A percentile compares a stretch with the other conserved stretches of the same genome.
These are phyloP conservation scores for Dalbergia cultrata DNA, from an alignment of 306 rosid genomes.

Conservation along the genomic window DNA sequence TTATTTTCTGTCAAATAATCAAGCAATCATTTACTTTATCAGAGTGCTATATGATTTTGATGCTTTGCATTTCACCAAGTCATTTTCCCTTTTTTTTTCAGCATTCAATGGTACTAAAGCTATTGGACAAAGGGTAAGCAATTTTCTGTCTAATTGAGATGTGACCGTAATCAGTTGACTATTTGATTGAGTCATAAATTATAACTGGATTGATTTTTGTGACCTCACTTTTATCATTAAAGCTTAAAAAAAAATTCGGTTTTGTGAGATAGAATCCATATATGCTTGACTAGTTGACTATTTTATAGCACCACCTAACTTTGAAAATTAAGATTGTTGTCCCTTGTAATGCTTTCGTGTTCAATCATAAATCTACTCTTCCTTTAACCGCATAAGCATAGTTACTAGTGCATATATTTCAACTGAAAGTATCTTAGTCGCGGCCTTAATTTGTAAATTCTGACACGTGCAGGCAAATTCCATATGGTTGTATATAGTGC, in stretches of 20 bases:
- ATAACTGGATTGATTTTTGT: constrained; percentile 6
- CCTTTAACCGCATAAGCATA: not conserved
- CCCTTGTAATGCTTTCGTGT: not conserved
- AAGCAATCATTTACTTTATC: constrained; percentile 2
- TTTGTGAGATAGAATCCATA: no score
- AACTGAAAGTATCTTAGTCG: not conserved
- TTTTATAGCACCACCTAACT: not conserved
- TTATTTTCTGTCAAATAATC: not conserved
- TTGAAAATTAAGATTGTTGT: not conserved
- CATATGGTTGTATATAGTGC: constrained; percentile 93
- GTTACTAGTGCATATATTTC: not conserved
- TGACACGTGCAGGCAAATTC: constrained; percentile 80
- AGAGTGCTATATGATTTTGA: constrained; percentile 46
- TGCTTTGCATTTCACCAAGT: constrained; percentile 44
- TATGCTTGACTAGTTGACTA: not conserved
- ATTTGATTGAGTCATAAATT: not conserved
- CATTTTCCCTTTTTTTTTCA: constrained; percentile 49
- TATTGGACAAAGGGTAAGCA: constrained; percentile 76
- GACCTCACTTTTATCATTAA: no score
- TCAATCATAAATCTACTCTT: constrained; percentile 3
- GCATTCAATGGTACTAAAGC: constrained; percentile 73
- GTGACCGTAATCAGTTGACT: constrained; percentile 1
- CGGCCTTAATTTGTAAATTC: constrained; percentile 25
- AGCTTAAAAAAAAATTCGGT: no score
- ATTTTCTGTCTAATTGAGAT: not conserved